Base-by-base conservation (phyloP, 1,139 yeast species). In the Yamadazyma atmosphaerica region DNA sequence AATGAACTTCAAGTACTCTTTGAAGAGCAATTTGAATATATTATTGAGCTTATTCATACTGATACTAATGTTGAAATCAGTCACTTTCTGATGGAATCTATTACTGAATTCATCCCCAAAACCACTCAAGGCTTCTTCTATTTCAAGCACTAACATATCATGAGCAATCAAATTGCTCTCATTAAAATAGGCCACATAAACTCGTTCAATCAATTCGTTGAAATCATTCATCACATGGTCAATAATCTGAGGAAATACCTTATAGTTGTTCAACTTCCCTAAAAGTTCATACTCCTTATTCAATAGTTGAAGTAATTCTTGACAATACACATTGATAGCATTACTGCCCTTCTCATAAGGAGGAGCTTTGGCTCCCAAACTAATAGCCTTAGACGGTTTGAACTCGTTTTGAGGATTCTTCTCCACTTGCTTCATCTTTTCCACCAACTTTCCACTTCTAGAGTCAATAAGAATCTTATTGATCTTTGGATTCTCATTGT, bases 341-440 rank as follows among this genome's bases (percentile, higher is more conserved):
- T 77, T 80, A 34, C 77, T 67, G 2, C 86, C 86, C 51, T 72
- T 77, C 49, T 83, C 86, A 53, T 81, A 72, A 1, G 84, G 59
- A 51, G 74, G 58, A 55, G 43, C 54, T 60, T 43, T 68, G 62
- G 23, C 83, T 67, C 36, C 52, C 49, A 42, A 23, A 27, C 16
- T 27, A 5, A 15, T 27, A 13, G 18, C 18, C n/a, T 25, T 10
- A 28, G 38, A 37, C 10, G 51, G 51, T 25, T 36, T 41, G 37
- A 47, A 49, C 9, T 23, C 21, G 13, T 25, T n/a, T 16, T 19
- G 33, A 16, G 31, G 31, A n/a, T 37, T 33, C 4, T 45, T 38
- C 32, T 60, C 69, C 13, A 58, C 44, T 2, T 58, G 55, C 33
- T 50, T 50, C 49, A 80, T 63, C 13, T 72, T 73, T 22, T 69